phyloP scores from a whole-genome alignment of 2,329 filamentous ascomycete genomes.

The Penicillium sp. region DNA sequence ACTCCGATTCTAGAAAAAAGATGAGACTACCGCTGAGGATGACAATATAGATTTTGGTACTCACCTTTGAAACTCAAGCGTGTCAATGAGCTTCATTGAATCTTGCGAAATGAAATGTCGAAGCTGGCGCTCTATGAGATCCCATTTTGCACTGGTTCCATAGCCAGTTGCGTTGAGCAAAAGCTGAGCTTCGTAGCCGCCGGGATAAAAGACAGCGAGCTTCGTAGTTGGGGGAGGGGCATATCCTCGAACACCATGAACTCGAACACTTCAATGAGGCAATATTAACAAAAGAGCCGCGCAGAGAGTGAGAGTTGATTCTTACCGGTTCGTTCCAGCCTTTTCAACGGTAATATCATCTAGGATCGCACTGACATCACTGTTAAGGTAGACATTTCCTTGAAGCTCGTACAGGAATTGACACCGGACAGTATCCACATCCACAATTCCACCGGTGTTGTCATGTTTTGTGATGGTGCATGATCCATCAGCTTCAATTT shows the following conservation, averaged over 20 bases:
- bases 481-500: constrained; percentile 51
- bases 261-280: constrained; percentile 34
- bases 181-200: constrained; percentile 53
- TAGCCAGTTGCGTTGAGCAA: constrained; percentile 55
- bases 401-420: constrained; percentile 58
- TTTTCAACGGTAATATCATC: constrained; percentile 42
- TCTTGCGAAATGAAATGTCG: constrained; percentile 48
- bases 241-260: constrained; percentile 48
- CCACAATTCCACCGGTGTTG: constrained; percentile 48
- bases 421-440: constrained; percentile 46
- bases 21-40: too few relatives aligned
- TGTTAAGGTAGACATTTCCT: constrained; percentile 53
- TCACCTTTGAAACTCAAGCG: constrained; percentile 58
- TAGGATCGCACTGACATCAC: constrained; percentile 51
- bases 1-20: constrained; percentile 45
- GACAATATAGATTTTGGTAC: neutral
- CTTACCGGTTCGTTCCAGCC: constrained; percentile 38
- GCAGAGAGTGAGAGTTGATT: too few relatives aligned
- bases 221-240: constrained; percentile 58
- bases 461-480: constrained; percentile 57
- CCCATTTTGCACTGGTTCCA: constrained; percentile 54
- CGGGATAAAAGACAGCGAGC: constrained; percentile 55
- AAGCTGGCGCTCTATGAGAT: constrained; percentile 55
- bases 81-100: constrained; percentile 48
- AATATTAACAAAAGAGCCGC: too few relatives aligned